Base-by-base conservation (phyloP, 371 early-diverging fungal species). In the Mortierella sp. region DNA sequence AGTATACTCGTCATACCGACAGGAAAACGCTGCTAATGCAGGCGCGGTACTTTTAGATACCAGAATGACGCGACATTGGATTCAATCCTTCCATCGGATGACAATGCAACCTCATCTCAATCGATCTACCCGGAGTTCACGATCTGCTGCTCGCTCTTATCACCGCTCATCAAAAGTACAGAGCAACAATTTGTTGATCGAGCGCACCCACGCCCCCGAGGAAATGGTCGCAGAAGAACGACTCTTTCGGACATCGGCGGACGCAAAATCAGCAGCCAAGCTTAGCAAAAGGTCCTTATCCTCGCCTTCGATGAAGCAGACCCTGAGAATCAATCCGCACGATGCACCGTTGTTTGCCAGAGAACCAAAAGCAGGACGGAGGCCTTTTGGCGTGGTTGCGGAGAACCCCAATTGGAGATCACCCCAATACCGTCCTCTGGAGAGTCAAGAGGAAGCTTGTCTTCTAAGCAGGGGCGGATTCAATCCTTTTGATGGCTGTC, bases 61-160 rank as follows among this genome's bases (percentile, higher is more conserved):
- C 32, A 66, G 50, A 56, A 56, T 62, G 58, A 67, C 73, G 68
- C 67, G 73, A 26, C 73, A 73, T 32, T 73, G 73, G 73, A 73
- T 73, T 43, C 67, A 56, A 12, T 66, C 73, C 27, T 62, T 73
- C 42, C 59, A 73, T 24, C 54, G 56, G 19, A 67, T 73, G 68
- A 67, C 73, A 9, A 39, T 67, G 4, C 47, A 67, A 47, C 68
- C 73, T 8, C 68, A 65, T 34, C 62, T 63, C 30, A 43, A 27
- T 4, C 56, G 27, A 19, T 7, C 61, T 39, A 21, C 31, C 15
- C 19, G 39, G 17, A 17, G 19, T 30, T 19, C 19, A 14, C 15
- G 44, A 21, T n/a, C 44, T 26, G n/a, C 15, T 9, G 15, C 15
- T 8, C 59, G 52, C n/a, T 42, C 34, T 5, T 57, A 51, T 44